Conservation (phyloP, 179 eudicot species). For the Nepenthes alata region DNA sequence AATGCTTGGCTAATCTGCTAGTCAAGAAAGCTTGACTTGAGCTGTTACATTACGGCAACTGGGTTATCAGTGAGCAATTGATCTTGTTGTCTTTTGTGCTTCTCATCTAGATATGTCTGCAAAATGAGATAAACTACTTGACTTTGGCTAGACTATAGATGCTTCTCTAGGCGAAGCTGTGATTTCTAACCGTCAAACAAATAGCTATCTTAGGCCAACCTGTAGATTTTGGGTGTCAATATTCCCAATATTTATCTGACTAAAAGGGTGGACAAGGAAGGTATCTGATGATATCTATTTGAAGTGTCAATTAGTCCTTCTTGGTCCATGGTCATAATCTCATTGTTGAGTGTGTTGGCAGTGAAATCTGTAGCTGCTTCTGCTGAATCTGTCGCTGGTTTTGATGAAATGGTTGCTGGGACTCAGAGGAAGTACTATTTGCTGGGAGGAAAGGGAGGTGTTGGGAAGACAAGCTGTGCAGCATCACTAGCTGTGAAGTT, state of each 20-base stretch:
- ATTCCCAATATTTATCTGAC: neutral
- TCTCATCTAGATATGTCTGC: too few relatives aligned
- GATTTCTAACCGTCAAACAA: neutral
- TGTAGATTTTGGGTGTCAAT: neutral
- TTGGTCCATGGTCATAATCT: neutral
- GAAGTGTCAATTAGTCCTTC: neutral
- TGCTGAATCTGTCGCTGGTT: constrained; percentile 51
- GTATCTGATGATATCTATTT: neutral
- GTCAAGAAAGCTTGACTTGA: too few relatives aligned
- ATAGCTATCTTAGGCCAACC: neutral
- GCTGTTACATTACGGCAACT: too few relatives aligned
- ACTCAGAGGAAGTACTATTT: constrained; percentile 83
- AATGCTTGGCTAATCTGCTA: too few relatives aligned
- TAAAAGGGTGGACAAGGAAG: neutral
- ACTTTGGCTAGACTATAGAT: too few relatives aligned
- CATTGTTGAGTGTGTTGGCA: constrained; percentile 21
- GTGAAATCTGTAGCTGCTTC: constrained; percentile 68
- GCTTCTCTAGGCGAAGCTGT: neutral
- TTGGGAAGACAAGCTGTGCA: constrained; percentile 98
- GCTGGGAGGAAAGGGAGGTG: constrained; percentile 98
- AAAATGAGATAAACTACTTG: too few relatives aligned
- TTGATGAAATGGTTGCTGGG: constrained; percentile 84
- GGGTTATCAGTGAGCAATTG: too few relatives aligned
- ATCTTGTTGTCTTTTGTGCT: too few relatives aligned
- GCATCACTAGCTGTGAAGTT: constrained; percentile 96